Evolutionary conservation across 192 early-diverging fungal genomes (phyloP).

Genomic region (Coemansia sp.): DNA sequence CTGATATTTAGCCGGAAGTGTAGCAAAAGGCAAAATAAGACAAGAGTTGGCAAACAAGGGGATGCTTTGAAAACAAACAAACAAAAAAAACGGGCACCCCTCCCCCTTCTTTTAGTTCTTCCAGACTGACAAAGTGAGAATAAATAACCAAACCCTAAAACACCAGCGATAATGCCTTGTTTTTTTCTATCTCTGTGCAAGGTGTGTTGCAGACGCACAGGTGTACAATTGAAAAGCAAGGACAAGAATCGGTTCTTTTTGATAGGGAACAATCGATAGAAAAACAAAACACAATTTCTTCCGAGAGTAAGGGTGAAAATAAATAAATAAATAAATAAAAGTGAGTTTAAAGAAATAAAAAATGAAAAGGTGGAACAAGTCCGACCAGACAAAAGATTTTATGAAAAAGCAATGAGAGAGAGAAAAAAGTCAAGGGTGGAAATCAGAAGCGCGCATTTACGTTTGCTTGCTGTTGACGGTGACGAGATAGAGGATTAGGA

Average conservation of each 20-base stretch:
- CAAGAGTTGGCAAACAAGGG: conserved; percentile 2
- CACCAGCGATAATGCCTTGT: not conserved
- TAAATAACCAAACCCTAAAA: not conserved
- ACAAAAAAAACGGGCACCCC: not conserved
- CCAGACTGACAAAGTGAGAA: not conserved
- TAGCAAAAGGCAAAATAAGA: not conserved
- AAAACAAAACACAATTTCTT: not conserved
- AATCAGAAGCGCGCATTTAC: conserved; percentile 1
- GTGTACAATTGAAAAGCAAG: not conserved
- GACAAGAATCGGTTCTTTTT: not conserved
- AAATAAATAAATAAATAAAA: conserved; percentile 5
- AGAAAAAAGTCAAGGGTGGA: conserved; percentile 2
- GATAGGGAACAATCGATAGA: not conserved
- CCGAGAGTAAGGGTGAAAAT: not conserved
- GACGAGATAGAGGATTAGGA: not conserved
- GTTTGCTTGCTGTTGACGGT: not conserved
- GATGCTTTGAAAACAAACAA: conserved; percentile 1
- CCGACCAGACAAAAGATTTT: not conserved
- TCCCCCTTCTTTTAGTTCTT: not conserved
- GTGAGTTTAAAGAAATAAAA: not conserved
- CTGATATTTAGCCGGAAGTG: conserved; percentile 7
- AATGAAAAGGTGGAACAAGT: not conserved
- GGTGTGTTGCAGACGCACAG: not conserved
- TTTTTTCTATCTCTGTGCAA: not conserved
- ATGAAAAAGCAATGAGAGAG: not conserved